These are phyloP conservation scores for Apium graveolens DNA, from an alignment of 129 eudicot genomes.

Conservation along the genomic window DNA sequence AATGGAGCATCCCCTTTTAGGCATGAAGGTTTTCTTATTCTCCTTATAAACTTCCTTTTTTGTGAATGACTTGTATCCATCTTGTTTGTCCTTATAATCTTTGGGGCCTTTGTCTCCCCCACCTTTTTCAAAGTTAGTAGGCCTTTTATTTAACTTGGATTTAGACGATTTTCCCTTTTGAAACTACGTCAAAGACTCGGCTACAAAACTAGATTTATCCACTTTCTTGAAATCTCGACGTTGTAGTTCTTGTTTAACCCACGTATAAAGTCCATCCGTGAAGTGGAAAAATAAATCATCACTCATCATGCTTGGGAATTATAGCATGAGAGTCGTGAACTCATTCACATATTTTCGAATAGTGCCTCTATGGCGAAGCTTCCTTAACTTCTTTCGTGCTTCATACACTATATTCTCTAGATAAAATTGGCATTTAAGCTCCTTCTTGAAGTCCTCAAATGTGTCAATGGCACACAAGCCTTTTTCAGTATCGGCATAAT, in stretches of 20 bases:
- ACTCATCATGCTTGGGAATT: not conserved
- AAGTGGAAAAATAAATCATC: not conserved
- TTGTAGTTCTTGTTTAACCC: not conserved
- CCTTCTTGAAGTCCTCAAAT: too few species aligned
- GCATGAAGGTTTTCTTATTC: not conserved
- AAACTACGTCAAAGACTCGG: not conserved
- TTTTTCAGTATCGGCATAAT: too few species aligned
- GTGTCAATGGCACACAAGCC: too few species aligned
- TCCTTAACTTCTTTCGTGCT: too few species aligned
- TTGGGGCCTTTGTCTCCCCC: not conserved
- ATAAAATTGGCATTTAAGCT: too few species aligned
- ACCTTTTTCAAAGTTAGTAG: not conserved
- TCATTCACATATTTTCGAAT: not conserved
- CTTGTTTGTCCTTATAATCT: not conserved
- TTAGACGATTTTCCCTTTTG: not conserved
- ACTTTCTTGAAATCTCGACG: not conserved
- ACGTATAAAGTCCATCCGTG: not conserved
- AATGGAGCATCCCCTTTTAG: not conserved
- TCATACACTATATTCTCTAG: too few species aligned
- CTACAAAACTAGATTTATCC: too few species aligned
- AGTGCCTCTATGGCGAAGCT: too few species aligned
- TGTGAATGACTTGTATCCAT: not conserved
- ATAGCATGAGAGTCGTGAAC: not conserved
- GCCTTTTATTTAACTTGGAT: not conserved
- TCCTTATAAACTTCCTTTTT: not conserved